Percentiles rank a stretch among this genome's conserved stretches.
Conservation (phyloP, 306 rosid genomes). For the Cicer yamashitae region DNA sequence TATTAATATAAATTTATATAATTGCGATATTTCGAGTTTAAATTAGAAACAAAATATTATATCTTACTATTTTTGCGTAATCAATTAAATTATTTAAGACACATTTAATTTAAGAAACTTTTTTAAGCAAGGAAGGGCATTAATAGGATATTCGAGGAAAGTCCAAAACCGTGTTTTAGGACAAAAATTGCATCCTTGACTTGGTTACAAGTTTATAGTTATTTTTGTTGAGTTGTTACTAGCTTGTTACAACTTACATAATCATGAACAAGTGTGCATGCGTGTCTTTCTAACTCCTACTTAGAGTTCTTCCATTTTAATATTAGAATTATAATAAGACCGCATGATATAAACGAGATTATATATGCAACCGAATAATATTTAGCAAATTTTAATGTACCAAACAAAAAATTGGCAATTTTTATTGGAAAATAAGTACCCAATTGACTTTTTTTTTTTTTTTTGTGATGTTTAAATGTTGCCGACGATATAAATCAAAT, state of each 20-base stretch:
- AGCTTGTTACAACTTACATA: not conserved
- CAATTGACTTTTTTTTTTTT: no score
- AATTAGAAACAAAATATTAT: no score
- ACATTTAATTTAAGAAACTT: not conserved
- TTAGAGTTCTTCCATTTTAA: not conserved
- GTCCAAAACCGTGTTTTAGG: constrained; percentile 15
- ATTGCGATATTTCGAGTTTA: no score
- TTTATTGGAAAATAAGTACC: no score
- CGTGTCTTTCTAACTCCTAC: not conserved
- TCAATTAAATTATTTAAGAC: not conserved
- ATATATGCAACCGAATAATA: not conserved
- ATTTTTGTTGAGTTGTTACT: not conserved
- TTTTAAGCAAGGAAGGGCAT: not conserved
- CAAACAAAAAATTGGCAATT: no score
- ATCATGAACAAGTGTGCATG: constrained; percentile 25
- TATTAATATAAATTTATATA: no score
- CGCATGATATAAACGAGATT: constrained; percentile 30
- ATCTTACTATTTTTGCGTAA: no score
- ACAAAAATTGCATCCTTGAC: constrained; percentile 17
- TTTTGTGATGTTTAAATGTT: no score
- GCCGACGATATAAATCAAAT: no score
- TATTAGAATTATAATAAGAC: not conserved
- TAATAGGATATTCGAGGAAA: constrained; percentile 20
- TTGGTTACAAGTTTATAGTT: not conserved
- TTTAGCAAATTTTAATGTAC: not conserved